Evolutionary conservation across 2,329 filamentous ascomycete genomes (phyloP).

Genomic region (Zymoseptoria pseudotritici): DNA sequence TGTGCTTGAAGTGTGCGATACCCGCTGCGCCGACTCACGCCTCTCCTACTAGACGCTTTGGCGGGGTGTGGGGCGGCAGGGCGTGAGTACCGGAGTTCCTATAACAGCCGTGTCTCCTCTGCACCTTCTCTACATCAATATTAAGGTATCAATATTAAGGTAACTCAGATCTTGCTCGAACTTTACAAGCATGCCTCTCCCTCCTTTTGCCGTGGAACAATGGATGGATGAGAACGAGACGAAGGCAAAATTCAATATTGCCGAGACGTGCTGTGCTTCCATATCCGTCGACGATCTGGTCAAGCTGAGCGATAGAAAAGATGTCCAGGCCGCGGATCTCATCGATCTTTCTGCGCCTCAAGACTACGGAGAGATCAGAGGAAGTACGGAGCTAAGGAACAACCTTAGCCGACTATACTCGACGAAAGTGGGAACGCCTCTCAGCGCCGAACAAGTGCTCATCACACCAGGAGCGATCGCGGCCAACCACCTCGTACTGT

Average conservation of each 20-base stretch:
- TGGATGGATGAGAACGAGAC: slow-evolving; percentile 52
- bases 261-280: slow-evolving; percentile 71
- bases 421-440: slow-evolving; percentile 41
- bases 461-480: slow-evolving; percentile 74
- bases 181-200: slow-evolving; percentile 2
- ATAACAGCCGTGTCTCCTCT: no score
- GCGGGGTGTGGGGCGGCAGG: no score
- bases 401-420: slow-evolving; percentile 61
- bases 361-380: slow-evolving; percentile 67
- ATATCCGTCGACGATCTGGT: slow-evolving; percentile 63
- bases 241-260: slow-evolving; percentile 58
- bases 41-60: no score
- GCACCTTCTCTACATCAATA: no score
- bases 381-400: slow-evolving; percentile 54
- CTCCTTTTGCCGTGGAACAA: slow-evolving; percentile 27
- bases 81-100: no score
- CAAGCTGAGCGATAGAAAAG: slow-evolving; percentile 50
- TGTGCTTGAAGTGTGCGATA: no score
- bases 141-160: background rate
- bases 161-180: background rate
- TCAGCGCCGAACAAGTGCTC: slow-evolving; percentile 58
- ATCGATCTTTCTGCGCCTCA: slow-evolving; percentile 51
- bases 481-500: slow-evolving; percentile 76
- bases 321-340: slow-evolving; percentile 33
- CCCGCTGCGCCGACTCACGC: no score